Evolutionary conservation across 768 basidiomycete species (phyloP).

Genomic region (Chalciporus piperatus): DNA sequence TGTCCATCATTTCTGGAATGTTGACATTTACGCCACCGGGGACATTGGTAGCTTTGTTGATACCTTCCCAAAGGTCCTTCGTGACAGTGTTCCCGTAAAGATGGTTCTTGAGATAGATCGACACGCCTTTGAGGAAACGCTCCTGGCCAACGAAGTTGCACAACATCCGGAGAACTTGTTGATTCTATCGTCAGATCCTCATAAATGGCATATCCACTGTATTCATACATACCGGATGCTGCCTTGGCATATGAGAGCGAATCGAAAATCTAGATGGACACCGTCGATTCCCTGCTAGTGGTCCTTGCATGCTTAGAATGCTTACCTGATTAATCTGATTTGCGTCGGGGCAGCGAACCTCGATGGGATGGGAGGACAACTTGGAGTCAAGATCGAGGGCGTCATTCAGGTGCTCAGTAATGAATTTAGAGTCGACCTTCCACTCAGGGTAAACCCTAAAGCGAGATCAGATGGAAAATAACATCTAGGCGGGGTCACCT

Average conservation of each 20-base stretch:
- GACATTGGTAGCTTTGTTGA: slow-evolving; percentile 65
- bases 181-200: neutral
- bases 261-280: slow-evolving; percentile 74
- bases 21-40: slow-evolving; percentile 41
- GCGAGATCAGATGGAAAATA: neutral
- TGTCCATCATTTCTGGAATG: slow-evolving; percentile 79
- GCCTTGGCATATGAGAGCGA: slow-evolving; percentile 84
- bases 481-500: slow-evolving; percentile 12
- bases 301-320: neutral
- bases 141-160: slow-evolving; percentile 87
- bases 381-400: slow-evolving; percentile 84
- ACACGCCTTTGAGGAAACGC: slow-evolving; percentile 82
- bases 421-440: slow-evolving; percentile 80
- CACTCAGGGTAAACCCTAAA: slow-evolving; percentile 77
- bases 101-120: slow-evolving; percentile 87
- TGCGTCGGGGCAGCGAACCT: slow-evolving; percentile 86
- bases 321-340: slow-evolving; percentile 75
- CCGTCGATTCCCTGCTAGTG: neutral
- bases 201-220: neutral
- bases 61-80: slow-evolving; percentile 84
- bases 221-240: slow-evolving; percentile 59
- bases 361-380: slow-evolving; percentile 87
- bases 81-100: slow-evolving; percentile 85
- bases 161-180: slow-evolving; percentile 87
- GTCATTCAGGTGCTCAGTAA: slow-evolving; percentile 69